phyloP scores from a whole-genome alignment of 345 rosid species.

The Jatropha curcas region DNA sequence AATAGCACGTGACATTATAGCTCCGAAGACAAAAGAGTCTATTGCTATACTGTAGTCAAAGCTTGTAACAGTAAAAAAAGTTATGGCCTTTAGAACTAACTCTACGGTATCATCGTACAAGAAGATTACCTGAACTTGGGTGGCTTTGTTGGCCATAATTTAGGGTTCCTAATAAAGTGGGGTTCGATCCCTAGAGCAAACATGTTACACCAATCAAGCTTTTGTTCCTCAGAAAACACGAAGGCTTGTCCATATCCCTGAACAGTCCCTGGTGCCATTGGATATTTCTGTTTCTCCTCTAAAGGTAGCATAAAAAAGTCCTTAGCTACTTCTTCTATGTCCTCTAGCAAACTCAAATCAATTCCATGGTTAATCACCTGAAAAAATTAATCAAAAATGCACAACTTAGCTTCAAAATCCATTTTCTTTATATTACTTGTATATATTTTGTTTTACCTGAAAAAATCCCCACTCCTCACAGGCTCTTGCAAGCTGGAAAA shows the following conservation, averaged over 20 bases:
- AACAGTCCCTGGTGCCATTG: constrained; percentile 88
- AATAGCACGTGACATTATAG: constrained; percentile 5
- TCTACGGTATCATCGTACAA: not conserved
- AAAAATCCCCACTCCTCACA: constrained; percentile 96
- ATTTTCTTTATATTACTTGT: not conserved
- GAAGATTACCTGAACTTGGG: constrained; percentile 66
- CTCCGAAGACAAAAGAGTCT: too few species aligned
- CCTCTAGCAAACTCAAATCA: constrained; percentile 54
- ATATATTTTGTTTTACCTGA: constrained; percentile 48
- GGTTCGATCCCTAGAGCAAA: constrained; percentile 92
- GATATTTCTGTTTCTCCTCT: constrained; percentile 79
- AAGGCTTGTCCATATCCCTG: constrained; percentile 98
- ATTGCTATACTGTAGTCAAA: too few species aligned
- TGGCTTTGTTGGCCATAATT: constrained; percentile 81
- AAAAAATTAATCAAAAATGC: not conserved
- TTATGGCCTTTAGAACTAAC: not conserved
- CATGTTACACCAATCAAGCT: constrained; percentile 98
- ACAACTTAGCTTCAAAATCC: constrained; percentile 4
- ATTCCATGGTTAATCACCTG: constrained; percentile 86
- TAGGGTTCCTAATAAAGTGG: constrained; percentile 62
- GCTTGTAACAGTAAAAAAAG: not conserved
- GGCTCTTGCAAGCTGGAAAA: constrained; percentile 57
- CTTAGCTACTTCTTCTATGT: constrained; percentile 64
- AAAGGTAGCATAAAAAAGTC: constrained; percentile 82
- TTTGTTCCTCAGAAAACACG: constrained; percentile 89